phyloP scores from a whole-genome alignment of 306 rosid genomes.

The Neltuma alba region DNA sequence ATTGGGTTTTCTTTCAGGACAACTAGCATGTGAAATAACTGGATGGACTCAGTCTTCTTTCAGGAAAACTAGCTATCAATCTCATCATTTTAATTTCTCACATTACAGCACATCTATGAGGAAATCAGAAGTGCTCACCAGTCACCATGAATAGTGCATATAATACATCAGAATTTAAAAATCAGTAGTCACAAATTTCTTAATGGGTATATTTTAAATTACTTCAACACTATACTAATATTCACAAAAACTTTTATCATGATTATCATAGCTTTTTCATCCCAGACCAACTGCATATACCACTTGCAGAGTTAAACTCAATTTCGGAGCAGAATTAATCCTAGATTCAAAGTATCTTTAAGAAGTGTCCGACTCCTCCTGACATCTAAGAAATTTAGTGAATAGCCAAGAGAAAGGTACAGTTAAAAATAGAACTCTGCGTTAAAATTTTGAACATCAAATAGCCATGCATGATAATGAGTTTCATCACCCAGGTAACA shows the following conservation, averaged over 20 bases:
- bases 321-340: background rate
- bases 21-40: background rate
- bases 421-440: background rate
- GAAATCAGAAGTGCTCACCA: background rate
- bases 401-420: background rate
- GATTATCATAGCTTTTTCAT: constrained; percentile 1
- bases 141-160: background rate
- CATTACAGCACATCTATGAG: background rate
- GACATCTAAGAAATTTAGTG: background rate
- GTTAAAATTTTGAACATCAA: constrained; percentile 9
- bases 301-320: background rate
- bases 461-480: constrained; percentile 15
- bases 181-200: background rate
- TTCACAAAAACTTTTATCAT: background rate
- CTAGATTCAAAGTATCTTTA: background rate
- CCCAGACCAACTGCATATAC: background rate
- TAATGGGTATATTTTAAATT: background rate
- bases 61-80: constrained; percentile 12
- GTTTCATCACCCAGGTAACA: constrained; percentile 16
- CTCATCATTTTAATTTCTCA: constrained; percentile 7
- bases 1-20: too few relatives aligned
- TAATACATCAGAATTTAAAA: background rate
- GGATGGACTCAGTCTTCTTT: background rate
- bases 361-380: background rate
- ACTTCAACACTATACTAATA: constrained; percentile 1